Evolutionary conservation across 345 rosid genomes (phyloP), one percentile per base, ranked within the genome.

Genomic region (Citrus trifoliata): DNA sequence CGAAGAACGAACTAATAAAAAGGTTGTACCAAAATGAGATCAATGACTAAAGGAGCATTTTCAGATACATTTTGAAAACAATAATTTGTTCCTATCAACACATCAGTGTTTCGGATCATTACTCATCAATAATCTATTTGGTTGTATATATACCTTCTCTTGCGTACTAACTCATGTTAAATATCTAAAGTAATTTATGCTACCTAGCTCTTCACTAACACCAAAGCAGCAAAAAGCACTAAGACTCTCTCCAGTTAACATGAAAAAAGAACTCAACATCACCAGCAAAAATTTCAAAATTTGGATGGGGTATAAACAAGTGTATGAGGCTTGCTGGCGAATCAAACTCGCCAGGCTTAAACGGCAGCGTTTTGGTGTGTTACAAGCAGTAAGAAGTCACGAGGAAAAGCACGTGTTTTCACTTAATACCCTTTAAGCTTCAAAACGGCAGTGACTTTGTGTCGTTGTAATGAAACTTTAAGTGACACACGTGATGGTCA

Each of bases 1-100:
- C 7, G 2, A 38, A 7, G 10, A 38, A 38, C 9, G 1, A 53
- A 24, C 21, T 5, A 69, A 40, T 40, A 19, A n/a, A 30, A 12
- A n/a, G 12, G 30, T 69, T 67, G 71, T 24, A 67, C 55, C 32
- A 28, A 67, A 67, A 67, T 67, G 55, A 25, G 25, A 59, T 59
- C 51, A 40, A 28, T 24, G 32, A 12, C 10, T 6, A 38, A 67
- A 38, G 14, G 51, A n/a, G n/a, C 69, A 32, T 32, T 33, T 67
- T 24, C 70, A 37, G 3, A 38, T 27, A 59, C 27, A n/a, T 59
- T 38, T 10, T 25, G 27, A n/a, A n/a, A 6, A 67, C 10, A n/a
- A 21, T 24, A 14, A n/a, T 1, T 67, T n/a, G 0, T 67, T n/a
- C 4, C 21, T 1, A 67, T 21, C 22, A 40, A 21, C 12, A n/a